Evolutionary conservation across 2,329 filamentous ascomycete species (phyloP).

Genomic region (Talaromyces atroroseus): DNA sequence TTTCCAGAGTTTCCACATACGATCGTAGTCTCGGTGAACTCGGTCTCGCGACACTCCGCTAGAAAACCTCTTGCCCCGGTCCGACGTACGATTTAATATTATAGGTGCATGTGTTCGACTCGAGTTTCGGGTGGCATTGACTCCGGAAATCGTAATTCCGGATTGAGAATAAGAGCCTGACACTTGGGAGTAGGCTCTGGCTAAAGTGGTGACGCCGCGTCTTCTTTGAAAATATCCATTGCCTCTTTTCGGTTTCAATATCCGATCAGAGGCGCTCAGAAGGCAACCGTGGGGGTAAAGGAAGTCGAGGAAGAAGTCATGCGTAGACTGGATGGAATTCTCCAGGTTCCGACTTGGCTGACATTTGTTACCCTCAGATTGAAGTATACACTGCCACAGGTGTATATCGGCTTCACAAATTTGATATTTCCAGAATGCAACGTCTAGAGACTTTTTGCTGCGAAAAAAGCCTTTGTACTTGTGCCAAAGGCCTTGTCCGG

Average conservation of each 20-base stretch:
- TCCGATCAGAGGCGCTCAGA: constrained; percentile 19
- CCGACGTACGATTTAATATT: neutral
- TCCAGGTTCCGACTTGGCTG: constrained; percentile 14
- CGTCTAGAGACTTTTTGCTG: constrained; percentile 29
- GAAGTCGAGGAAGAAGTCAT: constrained; percentile 32
- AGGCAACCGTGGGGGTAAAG: constrained; percentile 33
- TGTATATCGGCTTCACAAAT: constrained; percentile 24
- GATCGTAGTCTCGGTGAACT: constrained; percentile 25
- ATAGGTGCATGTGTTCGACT: constrained; percentile 3
- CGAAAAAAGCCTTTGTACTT: constrained; percentile 36
- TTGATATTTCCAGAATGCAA: constrained; percentile 33
- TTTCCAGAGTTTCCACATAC: constrained; percentile 40
- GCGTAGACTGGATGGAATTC: constrained; percentile 17
- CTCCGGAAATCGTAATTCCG: neutral
- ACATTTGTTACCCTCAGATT: constrained; percentile 20
- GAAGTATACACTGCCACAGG: constrained; percentile 30
- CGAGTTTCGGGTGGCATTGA: neutral
- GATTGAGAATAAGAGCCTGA: neutral
- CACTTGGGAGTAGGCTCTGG: constrained; percentile 15
- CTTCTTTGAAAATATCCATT: constrained; percentile 24
- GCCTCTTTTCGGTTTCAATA: constrained; percentile 19
- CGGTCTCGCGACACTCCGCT: constrained; percentile 1
- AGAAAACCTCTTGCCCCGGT: neutral
- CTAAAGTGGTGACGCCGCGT: constrained; percentile 17
- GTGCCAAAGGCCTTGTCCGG: constrained; percentile 42